Percentiles rank a stretch among this genome's conserved stretches.
Conservation (phyloP, 768 basidiomycete genomes). For the Tulasnella sp. region DNA sequence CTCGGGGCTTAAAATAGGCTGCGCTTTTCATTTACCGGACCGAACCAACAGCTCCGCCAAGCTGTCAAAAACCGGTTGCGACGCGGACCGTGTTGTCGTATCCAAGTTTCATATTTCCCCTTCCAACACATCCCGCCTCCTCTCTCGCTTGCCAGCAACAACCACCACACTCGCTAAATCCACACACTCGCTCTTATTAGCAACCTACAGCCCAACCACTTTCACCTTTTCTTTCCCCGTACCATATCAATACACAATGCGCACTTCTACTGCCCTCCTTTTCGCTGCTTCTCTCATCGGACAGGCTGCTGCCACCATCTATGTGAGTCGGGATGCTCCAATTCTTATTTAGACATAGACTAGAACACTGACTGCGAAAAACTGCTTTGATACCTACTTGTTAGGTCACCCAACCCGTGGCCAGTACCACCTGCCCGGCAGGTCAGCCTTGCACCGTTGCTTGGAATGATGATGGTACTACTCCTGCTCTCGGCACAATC, state of each 20-base stretch:
- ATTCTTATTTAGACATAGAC: not conserved
- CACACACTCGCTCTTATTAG: not conserved
- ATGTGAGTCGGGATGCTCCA: slow-evolving; percentile 14
- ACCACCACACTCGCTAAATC: slow-evolving; percentile 1
- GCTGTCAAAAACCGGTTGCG: too few relatives aligned
- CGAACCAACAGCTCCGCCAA: too few relatives aligned
- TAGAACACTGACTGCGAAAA: not conserved
- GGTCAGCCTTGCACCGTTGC: slow-evolving; percentile 6
- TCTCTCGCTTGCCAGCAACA: not conserved
- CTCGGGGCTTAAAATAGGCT: too few relatives aligned
- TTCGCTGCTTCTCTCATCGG: slow-evolving; percentile 6
- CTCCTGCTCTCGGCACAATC: slow-evolving; percentile 8
- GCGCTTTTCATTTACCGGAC: too few relatives aligned
- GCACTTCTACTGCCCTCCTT: not conserved
- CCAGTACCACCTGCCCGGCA: slow-evolving; percentile 11
- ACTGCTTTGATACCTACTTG: not conserved
- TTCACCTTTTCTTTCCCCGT: not conserved
- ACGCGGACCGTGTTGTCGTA: too few relatives aligned
- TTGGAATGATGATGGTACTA: slow-evolving; percentile 18
- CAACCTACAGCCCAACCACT: not conserved
- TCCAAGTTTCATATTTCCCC: too few relatives aligned
- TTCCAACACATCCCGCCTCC: not conserved
- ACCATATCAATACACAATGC: slow-evolving; percentile 10
- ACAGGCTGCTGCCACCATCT: slow-evolving; percentile 16
- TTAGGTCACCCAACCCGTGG: slow-evolving; percentile 15